Evolutionary conservation across 2,329 filamentous ascomycete genomes (phyloP), one percentile per base, ranked within the genome.

Genomic region (Colletotrichum lupini): DNA sequence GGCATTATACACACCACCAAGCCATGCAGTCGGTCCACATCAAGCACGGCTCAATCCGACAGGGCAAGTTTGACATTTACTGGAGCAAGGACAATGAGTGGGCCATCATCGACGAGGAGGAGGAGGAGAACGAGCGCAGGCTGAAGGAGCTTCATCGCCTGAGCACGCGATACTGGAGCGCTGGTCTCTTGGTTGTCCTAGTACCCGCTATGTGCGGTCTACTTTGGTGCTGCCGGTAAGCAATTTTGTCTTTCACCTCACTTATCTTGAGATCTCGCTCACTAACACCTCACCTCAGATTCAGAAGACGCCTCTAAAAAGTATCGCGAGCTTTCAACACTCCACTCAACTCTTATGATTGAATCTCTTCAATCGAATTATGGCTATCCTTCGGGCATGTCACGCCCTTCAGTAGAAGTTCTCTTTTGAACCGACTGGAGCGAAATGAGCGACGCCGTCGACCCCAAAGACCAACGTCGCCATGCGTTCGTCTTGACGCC

Each of bases 31-130:
- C 61, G 61, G 30, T 64, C 61, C 61, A 64, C 49, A 64, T 64
- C 22, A 22, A 24, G 30, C 61, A 37, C 16, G 61, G 61, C 46
- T 64, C 61, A 46, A 49, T 64, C 35, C 61, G 61, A n/a, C 61
- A 64, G 32, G 61, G 61, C 62, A 65, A 65, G 52, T 65, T 28
- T 49, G 62, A 65, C 57, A 28, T 56, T 3, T 62, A 53, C 24
- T 65, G 68, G 59, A 73, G 59, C 67, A 73, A 66, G 67, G 71
- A 72, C 52, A 69, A 73, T 24, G 71, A 73, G 67, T 73, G 71
- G 71, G 71, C 71, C 56, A 73, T 73, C 35, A 73, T 73, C 30
- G 71, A 73, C 24, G 71, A 73, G n/a, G 71, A 73, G 49, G 71
- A 73, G 24, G 71, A 73, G 49, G 71, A 73, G 56, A 42, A 46